Conservation (phyloP, 208 protist genomes). For the Crithidia acanthocephali region DNA sequence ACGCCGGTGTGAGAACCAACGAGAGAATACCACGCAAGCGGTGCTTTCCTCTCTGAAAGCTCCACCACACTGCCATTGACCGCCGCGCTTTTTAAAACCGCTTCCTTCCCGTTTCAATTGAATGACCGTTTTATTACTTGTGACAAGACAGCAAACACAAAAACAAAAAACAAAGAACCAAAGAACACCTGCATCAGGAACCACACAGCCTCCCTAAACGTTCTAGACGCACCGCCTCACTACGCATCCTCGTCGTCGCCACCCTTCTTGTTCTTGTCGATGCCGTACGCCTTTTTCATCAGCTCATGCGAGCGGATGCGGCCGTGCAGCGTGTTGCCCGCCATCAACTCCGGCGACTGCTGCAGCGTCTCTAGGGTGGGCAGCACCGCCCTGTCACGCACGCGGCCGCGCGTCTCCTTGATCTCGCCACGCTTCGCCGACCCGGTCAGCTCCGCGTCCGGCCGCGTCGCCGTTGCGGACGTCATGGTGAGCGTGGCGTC, state of each 20-base stretch:
- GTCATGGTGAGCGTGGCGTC: constrained; percentile 59
- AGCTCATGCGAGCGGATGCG: constrained; percentile 49
- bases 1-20: too few species aligned
- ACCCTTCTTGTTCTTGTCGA: constrained; percentile 75
- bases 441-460: constrained; percentile 23
- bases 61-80: too few species aligned
- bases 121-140: too few species aligned
- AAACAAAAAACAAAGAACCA: too few species aligned
- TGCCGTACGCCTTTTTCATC: constrained; percentile 61
- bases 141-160: too few species aligned
- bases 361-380: constrained; percentile 69
- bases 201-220: too few species aligned
- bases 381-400: constrained; percentile 60
- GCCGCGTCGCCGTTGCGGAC: constrained; percentile 38
- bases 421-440: constrained; percentile 66
- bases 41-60: too few species aligned
- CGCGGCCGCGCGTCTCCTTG: constrained; percentile 32
- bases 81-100: too few species aligned
- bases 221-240: not conserved
- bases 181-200: too few species aligned
- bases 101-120: too few species aligned
- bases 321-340: constrained; percentile 39
- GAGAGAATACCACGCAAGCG: too few species aligned
- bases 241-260: constrained; percentile 62
- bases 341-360: constrained; percentile 54